Evolutionary conservation across 2,329 filamentous ascomycete genomes (phyloP), one percentile per base, ranked within the genome.

Genomic region (Parastagonospora nodorum): DNA sequence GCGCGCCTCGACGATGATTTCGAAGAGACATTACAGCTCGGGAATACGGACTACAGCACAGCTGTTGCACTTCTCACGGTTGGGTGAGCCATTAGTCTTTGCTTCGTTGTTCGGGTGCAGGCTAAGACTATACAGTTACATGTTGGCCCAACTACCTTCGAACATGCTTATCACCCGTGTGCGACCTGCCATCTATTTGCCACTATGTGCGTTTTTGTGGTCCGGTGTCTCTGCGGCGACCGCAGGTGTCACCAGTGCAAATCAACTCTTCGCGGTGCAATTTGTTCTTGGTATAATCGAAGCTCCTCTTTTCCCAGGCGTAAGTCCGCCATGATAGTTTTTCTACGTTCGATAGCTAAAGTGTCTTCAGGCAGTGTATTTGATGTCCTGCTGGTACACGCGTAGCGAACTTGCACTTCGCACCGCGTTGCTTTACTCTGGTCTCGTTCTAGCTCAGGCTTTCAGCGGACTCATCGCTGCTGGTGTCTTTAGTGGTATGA

Each of bases 281-380:
- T 73, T 75, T 51, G 89, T 90, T 60, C 77, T 92, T 1, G 88
- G 88, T 27, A 74, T 91, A 24, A 81, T 82, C 15, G 89, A 92
- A 68, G 77, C 88, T 8, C 88, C 88, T 9, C 77, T 92, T 0
- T 78, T 79, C 44, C 77, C 76, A 2, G 75, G 76, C 2, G 82
- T 48, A 44, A 27, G 52, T 46, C 6, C n/a, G 9, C 8, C 14
- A 12, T 12, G 5, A 8, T 2, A 32, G 3, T 14, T 6, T 12
- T 7, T 12, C 28, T 15, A 16, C 6, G 2, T 19, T 14, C 12
- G 15, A 15, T 12, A n/a, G 24, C 16, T 44, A 10, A 44, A 9
- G 8, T 8, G 6, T 35, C 36, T 8, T 16, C 35, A 54, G 52
- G 52, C 49, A 15, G 45, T 53, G 2, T 56, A 50, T 31, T 42